Evolutionary conservation across 1,139 yeast genomes (phyloP).

Genomic region (Yamadazyma atlantica): DNA sequence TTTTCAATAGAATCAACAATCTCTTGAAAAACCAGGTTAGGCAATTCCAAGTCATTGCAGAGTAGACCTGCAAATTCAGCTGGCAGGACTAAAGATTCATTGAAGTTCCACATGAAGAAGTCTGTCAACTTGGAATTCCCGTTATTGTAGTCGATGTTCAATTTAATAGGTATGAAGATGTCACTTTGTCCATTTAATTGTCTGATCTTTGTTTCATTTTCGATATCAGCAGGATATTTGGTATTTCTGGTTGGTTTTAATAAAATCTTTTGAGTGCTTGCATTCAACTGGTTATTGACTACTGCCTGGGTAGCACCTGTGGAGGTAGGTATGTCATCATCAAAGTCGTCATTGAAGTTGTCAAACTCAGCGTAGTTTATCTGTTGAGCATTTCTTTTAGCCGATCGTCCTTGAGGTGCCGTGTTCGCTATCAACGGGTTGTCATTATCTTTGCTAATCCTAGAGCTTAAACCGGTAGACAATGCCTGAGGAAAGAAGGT

Average conservation of each 20-base stretch:
- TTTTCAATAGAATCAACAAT: constrained; percentile 71
- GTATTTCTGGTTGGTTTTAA: constrained; percentile 37
- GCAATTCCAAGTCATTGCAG: constrained; percentile 81
- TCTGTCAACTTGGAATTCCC: constrained; percentile 66
- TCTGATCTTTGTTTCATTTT: constrained; percentile 24
- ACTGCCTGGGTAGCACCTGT: constrained; percentile 20
- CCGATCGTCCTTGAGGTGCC: constrained; percentile 73
- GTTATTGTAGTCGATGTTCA: constrained; percentile 70
- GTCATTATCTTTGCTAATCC: constrained; percentile 66
- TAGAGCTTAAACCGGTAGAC: constrained; percentile 65
- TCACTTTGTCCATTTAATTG: constrained; percentile 34
- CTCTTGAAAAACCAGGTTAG: constrained; percentile 59
- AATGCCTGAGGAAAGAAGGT: constrained; percentile 69
- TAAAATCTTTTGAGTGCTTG: constrained; percentile 30
- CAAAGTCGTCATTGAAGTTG: constrained; percentile 60
- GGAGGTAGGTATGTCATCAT: constrained; percentile 44
- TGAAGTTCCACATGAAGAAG: constrained; percentile 85
- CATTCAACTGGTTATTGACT: constrained; percentile 23
- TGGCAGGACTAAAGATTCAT: constrained; percentile 78
- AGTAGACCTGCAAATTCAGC: constrained; percentile 78
- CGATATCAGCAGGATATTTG: constrained; percentile 25
- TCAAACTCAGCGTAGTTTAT: constrained; percentile 84
- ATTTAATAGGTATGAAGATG: constrained; percentile 72
- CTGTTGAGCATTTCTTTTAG: constrained; percentile 71
- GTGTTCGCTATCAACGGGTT: constrained; percentile 57